Evolutionary conservation across 352 stramenopile genomes (phyloP).

Genomic region (Phytophthora niederhauseri): DNA sequence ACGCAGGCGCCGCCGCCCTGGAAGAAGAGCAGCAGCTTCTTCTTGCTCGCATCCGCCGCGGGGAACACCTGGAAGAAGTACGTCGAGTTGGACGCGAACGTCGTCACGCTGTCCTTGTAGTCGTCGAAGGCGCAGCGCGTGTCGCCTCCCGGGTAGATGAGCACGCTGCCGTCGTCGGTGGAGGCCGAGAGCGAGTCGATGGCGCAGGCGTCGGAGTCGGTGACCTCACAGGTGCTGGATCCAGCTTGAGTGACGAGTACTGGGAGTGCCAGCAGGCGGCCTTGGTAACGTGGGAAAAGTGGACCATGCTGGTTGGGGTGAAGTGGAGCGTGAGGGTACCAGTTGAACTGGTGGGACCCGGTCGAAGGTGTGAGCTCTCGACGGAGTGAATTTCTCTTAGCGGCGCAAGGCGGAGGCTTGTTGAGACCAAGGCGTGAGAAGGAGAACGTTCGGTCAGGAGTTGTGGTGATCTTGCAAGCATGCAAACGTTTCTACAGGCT

Average conservation of each 20-base stretch:
- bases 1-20: slow-evolving; percentile 62
- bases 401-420: no score
- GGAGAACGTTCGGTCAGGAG: no score
- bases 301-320: slow-evolving; percentile 6
- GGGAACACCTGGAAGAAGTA: slow-evolving; percentile 69
- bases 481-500: no score
- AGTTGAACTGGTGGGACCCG: no score
- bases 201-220: slow-evolving; percentile 26
- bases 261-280: neutral
- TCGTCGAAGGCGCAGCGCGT: slow-evolving; percentile 53
- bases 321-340: no score
- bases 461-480: no score
- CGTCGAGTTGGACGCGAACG: slow-evolving; percentile 42
- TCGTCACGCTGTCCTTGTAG: slow-evolving; percentile 32
- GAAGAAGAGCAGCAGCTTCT: slow-evolving; percentile 64
- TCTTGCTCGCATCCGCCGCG: slow-evolving; percentile 40
- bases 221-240: slow-evolving; percentile 19
- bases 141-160: slow-evolving; percentile 47
- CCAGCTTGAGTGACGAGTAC: slow-evolving; percentile 1
- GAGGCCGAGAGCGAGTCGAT: slow-evolving; percentile 33
- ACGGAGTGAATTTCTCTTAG: no score
- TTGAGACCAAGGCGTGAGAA: no score
- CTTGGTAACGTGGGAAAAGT: slow-evolving; percentile 5
- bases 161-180: slow-evolving; percentile 29
- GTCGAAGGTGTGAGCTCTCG: no score